Conservation (phyloP, 2,329 filamentous ascomycete genomes). For the Orbilia oligospora region DNA sequence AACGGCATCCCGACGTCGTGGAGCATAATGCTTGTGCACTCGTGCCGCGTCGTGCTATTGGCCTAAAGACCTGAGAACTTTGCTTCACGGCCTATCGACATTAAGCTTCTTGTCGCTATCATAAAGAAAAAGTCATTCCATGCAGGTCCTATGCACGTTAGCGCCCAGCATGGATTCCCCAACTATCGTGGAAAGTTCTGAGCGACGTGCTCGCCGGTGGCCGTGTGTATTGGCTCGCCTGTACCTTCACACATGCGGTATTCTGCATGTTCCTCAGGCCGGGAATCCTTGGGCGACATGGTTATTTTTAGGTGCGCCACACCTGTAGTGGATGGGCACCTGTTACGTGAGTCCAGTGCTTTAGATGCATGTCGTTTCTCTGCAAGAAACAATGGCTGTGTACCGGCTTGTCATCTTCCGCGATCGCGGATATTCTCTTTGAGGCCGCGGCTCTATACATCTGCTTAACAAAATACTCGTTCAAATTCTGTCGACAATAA, state of each 20-base stretch:
- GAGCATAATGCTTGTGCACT: slow-evolving; percentile 18
- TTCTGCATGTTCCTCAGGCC: slow-evolving; percentile 38
- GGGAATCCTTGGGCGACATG: slow-evolving; percentile 44
- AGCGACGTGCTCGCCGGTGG: slow-evolving; percentile 31
- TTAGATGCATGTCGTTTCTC: not conserved
- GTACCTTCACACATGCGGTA: slow-evolving; percentile 47
- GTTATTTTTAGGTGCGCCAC: slow-evolving; percentile 60
- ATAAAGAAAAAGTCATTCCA: slow-evolving; percentile 28
- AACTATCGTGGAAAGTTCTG: slow-evolving; percentile 54
- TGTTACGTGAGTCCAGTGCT: slow-evolving; percentile 3
- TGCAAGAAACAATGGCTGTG: slow-evolving; percentile 24
- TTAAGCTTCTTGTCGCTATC: slow-evolving; percentile 20
- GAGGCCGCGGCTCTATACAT: slow-evolving; percentile 23
- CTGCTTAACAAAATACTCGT: not conserved
- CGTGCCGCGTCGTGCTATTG: slow-evolving; percentile 34
- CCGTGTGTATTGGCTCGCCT: slow-evolving; percentile 41
- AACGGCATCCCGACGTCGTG: slow-evolving; percentile 20
- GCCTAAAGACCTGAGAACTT: slow-evolving; percentile 3
- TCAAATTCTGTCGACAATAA: not conserved
- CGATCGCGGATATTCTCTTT: slow-evolving; percentile 18
- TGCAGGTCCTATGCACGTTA: slow-evolving; percentile 61
- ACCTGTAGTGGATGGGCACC: slow-evolving; percentile 26
- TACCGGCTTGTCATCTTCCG: slow-evolving; percentile 20
- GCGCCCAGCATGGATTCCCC: slow-evolving; percentile 61
- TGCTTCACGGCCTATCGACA: slow-evolving; percentile 17